Evolutionary conservation across 768 basidiomycete genomes (phyloP), one percentile per base, ranked within the genome.

Genomic region (Austroboletus eburneus): DNA sequence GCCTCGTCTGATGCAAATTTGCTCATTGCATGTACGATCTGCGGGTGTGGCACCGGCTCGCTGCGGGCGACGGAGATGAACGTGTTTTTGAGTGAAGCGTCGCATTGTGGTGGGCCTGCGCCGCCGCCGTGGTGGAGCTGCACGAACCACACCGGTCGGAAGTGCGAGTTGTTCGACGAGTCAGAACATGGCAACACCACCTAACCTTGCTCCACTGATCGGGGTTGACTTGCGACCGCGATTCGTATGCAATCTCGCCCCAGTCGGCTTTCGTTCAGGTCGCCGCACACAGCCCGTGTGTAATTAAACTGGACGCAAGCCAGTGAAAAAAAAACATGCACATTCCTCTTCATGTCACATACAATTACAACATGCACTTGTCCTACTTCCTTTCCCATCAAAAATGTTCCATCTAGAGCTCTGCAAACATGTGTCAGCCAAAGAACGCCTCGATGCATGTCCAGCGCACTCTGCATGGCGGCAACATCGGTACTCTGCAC

Each of bases 401-500:
- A 16, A 38, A 44, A 30, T 55, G 55, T 2, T 33, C 42, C 16
- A 21, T 37, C 44, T 62, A 65, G 1, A 65, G 44, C 36, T 65
- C 64, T 65, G 9, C 1, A 47, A 32, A 42, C 10, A n/a, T 2
- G 24, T 33, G 23, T 63, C 5, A 57, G 49, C 30, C 18, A 5
- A 24, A 18, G 4, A 20, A 37, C 23, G 13, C 21, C 10, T 1
- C 9, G 3, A 20, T 5, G 34, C 37, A 29, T 18, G 13, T 40
- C 24, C 4, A 25, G 45, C 56, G 42, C 65, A 91, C 90, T 93
- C 70, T 93, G 91, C 91, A 94, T 94, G 51, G 91, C 93, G 55
- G 87, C 84, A 52, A 97, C 68, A 66, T 97, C 93, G 24, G 87
- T 75, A 68, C 90, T 92, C 77, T 96, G 93, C 53, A 95, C 81